A percentile compares a stretch with the other conserved stretches of the same genome.
Evolutionary conservation across 2,329 filamentous ascomycete genomes (phyloP).

Genomic region (Chrysosphaeria jannelii): DNA sequence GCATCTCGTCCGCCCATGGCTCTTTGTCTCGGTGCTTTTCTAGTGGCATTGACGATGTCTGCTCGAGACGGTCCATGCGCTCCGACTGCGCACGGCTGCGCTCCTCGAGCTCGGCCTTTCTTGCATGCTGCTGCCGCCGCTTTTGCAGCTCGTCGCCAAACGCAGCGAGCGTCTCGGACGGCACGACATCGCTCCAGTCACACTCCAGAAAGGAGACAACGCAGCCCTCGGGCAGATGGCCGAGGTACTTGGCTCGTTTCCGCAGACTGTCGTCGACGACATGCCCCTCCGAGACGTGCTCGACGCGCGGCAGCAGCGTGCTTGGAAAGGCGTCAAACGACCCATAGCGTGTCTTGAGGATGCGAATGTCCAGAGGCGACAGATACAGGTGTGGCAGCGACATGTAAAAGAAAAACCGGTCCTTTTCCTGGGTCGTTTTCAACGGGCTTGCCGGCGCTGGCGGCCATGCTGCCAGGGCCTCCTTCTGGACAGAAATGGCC

Average conservation of each 20-base stretch:
- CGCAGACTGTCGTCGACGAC: slow-evolving; percentile 63
- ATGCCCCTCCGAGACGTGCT: slow-evolving; percentile 69
- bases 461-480: slow-evolving; percentile 13
- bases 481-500: slow-evolving; percentile 43
- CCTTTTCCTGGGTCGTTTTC: slow-evolving; percentile 5
- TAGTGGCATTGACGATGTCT: no score
- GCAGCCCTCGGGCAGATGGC: slow-evolving; percentile 68
- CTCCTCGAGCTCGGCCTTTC: slow-evolving; percentile 67
- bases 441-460: no score
- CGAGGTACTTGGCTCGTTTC: slow-evolving; percentile 61
- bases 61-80: no score
- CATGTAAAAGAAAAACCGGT: slow-evolving; percentile 63
- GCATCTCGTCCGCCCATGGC: no score
- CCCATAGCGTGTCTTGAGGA: slow-evolving; percentile 68
- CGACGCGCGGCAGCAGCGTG: slow-evolving; percentile 59
- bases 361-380: slow-evolving; percentile 71
- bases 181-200: slow-evolving; percentile 78
- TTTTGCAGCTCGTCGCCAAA: slow-evolving; percentile 53
- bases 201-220: slow-evolving; percentile 78
- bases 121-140: slow-evolving; percentile 43
- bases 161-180: slow-evolving; percentile 37
- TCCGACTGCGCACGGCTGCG: slow-evolving; percentile 61
- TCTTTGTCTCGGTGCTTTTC: no score
- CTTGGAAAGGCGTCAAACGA: slow-evolving; percentile 58
- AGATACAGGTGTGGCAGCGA: slow-evolving; percentile 69